Evolutionary conservation across 2,329 filamentous ascomycete genomes (phyloP).

Genomic region (Remersonia thermophila): DNA sequence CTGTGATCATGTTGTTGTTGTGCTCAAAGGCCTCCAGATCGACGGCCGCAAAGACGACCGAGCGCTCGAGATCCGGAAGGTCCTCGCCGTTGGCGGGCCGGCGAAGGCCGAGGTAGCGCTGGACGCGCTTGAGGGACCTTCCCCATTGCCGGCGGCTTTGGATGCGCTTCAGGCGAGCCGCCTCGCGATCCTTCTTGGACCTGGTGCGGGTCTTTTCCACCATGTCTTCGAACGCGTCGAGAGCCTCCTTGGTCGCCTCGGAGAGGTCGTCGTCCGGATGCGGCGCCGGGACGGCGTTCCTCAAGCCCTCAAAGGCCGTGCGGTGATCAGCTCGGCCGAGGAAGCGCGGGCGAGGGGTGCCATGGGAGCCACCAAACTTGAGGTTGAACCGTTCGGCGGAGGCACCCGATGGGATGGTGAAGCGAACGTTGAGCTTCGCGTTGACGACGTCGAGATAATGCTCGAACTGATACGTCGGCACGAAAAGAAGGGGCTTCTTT

Average conservation of each 20-base stretch:
- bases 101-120: constrained; percentile 61
- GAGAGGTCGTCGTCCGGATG: constrained; percentile 23
- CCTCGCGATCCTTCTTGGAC: constrained; percentile 31
- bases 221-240: constrained; percentile 30
- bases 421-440: constrained; percentile 34
- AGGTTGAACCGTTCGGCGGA: constrained; percentile 45
- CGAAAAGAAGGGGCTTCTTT: constrained; percentile 49
- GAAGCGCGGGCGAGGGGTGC: constrained; percentile 54
- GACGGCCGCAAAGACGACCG: constrained; percentile 62
- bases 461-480: constrained; percentile 54
- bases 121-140: constrained; percentile 48
- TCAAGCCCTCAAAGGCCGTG: constrained; percentile 22
- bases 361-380: constrained; percentile 43
- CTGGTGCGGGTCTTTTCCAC: constrained; percentile 35
- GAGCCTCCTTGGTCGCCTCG: constrained; percentile 23
- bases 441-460: constrained; percentile 55
- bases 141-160: constrained; percentile 39
- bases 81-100: constrained; percentile 15
- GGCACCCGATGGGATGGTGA: constrained; percentile 45
- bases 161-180: constrained; percentile 32
- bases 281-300: constrained; percentile 25
- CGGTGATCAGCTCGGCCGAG: constrained; percentile 44
- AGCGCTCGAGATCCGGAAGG: constrained; percentile 29
- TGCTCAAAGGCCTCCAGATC: constrained; percentile 76
- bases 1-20: constrained; percentile 56